A percentile compares a stretch with the other conserved stretches of the same genome.
Evolutionary conservation across 352 stramenopile genomes (phyloP).

Genomic region (Pythium scleroteichum): DNA sequence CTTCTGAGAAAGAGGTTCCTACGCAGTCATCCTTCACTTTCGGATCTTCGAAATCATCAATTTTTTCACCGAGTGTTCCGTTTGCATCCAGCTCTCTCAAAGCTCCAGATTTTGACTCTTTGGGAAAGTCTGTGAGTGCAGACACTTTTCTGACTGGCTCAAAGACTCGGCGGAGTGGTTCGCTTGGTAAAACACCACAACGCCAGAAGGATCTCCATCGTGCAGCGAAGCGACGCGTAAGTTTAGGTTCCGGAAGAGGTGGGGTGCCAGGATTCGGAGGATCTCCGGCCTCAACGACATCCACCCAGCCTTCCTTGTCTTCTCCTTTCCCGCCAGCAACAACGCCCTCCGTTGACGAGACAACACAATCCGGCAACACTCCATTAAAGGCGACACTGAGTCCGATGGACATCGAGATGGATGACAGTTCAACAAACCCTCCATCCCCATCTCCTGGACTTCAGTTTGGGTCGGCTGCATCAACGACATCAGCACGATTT

Average conservation of each 20-base stretch:
- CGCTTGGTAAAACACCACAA: conserved; percentile 14
- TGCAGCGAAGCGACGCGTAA: conserved; percentile 25
- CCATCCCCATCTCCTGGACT: neutral
- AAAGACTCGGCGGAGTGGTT: neutral
- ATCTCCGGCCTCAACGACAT: conserved; percentile 1
- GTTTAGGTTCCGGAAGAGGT: conserved; percentile 6
- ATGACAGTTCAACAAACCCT: neutral
- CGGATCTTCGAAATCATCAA: conserved; percentile 7
- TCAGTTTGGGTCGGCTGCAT: conserved; percentile 3
- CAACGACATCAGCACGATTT: neutral
- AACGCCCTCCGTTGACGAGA: too few species aligned
- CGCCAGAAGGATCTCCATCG: conserved; percentile 33
- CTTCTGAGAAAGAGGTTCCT: neutral
- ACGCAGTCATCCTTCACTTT: conserved; percentile 10
- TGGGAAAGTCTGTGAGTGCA: neutral
- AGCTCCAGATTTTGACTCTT: neutral
- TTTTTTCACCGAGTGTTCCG: neutral
- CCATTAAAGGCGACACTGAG: conserved; percentile 10
- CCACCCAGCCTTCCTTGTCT: conserved; percentile 5
- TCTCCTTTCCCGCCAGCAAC: conserved; percentile 5
- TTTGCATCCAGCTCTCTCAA: neutral
- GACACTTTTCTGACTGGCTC: neutral
- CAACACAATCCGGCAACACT: neutral
- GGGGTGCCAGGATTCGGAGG: conserved; percentile 2
- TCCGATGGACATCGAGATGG: conserved; percentile 33